Conservation (phyloP, 1,139 yeast genomes). For the Yamadazyma triangularis region DNA sequence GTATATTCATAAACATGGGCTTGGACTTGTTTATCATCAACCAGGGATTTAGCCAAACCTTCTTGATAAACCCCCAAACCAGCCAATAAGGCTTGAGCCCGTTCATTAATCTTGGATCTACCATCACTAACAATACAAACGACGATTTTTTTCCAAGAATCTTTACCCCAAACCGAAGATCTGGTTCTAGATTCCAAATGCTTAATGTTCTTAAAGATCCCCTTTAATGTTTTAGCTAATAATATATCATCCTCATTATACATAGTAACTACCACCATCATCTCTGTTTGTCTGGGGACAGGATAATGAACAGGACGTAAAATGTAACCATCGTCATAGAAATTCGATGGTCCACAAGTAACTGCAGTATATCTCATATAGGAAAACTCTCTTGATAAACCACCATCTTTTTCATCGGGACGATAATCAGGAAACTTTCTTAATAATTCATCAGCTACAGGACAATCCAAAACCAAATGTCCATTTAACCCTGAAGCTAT, state of each 20-base stretch:
- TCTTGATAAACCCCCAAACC: slow-evolving; percentile 48
- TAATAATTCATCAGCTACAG: slow-evolving; percentile 44
- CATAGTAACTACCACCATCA: slow-evolving; percentile 47
- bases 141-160: slow-evolving; percentile 47
- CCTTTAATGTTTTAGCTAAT: slow-evolving; percentile 44
- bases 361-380: slow-evolving; percentile 50
- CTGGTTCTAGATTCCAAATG: slow-evolving; percentile 42
- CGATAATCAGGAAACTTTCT: slow-evolving; percentile 41
- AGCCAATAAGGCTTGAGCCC: slow-evolving; percentile 46
- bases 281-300: slow-evolving; percentile 40
- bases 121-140: slow-evolving; percentile 49
- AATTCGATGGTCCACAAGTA: slow-evolving; percentile 48
- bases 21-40: slow-evolving; percentile 43
- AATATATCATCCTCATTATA: slow-evolving; percentile 46
- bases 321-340: slow-evolving; percentile 41
- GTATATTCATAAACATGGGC: slow-evolving; percentile 48
- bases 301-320: slow-evolving; percentile 46
- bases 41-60: slow-evolving; percentile 45
- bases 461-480: slow-evolving; percentile 48
- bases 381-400: slow-evolving; percentile 42
- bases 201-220: slow-evolving; percentile 45
- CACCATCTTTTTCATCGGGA: slow-evolving; percentile 32
- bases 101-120: slow-evolving; percentile 43
- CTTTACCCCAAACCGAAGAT: slow-evolving; percentile 44
- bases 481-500: slow-evolving; percentile 42